These are phyloP conservation scores for Massarina eburnea DNA, from an alignment of 2,329 filamentous ascomycete genomes.

Conservation along the genomic window DNA sequence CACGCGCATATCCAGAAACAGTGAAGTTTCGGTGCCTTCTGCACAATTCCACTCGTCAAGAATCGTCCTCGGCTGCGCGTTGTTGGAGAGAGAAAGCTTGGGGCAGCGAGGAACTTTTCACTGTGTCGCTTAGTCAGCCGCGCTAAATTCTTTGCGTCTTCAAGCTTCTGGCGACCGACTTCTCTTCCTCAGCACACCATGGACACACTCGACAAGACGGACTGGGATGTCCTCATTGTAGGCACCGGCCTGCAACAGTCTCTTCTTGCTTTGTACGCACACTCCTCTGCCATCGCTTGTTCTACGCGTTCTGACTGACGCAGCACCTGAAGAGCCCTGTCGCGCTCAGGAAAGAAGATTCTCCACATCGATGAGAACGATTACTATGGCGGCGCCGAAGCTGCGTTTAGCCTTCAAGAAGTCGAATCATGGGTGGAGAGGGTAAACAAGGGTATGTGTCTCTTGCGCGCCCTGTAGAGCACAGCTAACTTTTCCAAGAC, in stretches of 20 bases:
- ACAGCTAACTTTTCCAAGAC: slow-evolving; percentile 16
- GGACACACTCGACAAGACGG: slow-evolving; percentile 53
- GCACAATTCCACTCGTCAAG: slow-evolving; percentile 37
- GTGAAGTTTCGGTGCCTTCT: slow-evolving; percentile 47
- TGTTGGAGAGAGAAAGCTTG: slow-evolving; percentile 21
- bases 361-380: slow-evolving; percentile 85
- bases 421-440: slow-evolving; percentile 70
- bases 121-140: slow-evolving; percentile 34
- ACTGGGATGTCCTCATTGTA: slow-evolving; percentile 56
- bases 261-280: slow-evolving; percentile 55
- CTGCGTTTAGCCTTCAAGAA: slow-evolving; percentile 82
- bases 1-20: slow-evolving; percentile 45
- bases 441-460: slow-evolving; percentile 35
- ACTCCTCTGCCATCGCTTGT: slow-evolving; percentile 16
- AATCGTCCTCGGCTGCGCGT: slow-evolving; percentile 41
- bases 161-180: slow-evolving; percentile 21
- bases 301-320: slow-evolving; percentile 69
- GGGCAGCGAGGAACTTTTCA: slow-evolving; percentile 22
- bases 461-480: not conserved
- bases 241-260: slow-evolving; percentile 57
- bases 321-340: slow-evolving; percentile 76
- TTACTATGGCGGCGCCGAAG: slow-evolving; percentile 85
- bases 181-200: slow-evolving; percentile 37
- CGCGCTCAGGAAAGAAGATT: slow-evolving; percentile 86
- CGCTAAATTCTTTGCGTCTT: slow-evolving; percentile 24